Percentiles rank a stretch among this genome's conserved stretches.
Conservation (phyloP, 208 protist genomes). For the Crithidia fasciculata region DNA sequence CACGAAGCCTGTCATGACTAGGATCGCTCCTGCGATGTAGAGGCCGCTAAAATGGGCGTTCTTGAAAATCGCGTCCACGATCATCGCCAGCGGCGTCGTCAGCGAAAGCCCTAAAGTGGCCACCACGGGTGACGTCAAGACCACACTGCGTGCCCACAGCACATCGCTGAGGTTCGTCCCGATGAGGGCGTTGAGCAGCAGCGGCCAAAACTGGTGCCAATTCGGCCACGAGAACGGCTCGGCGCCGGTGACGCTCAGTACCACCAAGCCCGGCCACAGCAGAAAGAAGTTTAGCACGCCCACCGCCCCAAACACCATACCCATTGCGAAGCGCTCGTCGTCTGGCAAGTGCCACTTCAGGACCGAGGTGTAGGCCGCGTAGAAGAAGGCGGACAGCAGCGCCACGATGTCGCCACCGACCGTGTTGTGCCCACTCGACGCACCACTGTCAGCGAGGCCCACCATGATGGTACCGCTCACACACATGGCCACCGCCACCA, state of each 20-base stretch:
- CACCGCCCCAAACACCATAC: conserved; percentile 89
- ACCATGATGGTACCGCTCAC: conserved; percentile 76
- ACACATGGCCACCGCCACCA: conserved; percentile 67
- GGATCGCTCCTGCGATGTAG: conserved; percentile 76
- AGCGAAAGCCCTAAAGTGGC: conserved; percentile 90
- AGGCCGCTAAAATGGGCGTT: conserved; percentile 43
- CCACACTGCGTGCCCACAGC: conserved; percentile 89
- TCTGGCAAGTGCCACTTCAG: conserved; percentile 84
- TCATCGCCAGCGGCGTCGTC: conserved; percentile 90
- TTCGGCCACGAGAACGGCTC: conserved; percentile 80
- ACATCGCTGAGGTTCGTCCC: conserved; percentile 93
- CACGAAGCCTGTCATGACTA: conserved; percentile 83
- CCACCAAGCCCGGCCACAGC: conserved; percentile 78
- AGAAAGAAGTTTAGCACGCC: conserved; percentile 76
- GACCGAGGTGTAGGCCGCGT: conserved; percentile 88
- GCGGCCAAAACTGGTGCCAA: conserved; percentile 62
- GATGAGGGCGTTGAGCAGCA: conserved; percentile 84
- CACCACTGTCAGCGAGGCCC: conserved; percentile 56
- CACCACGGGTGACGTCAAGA: conserved; percentile 90
- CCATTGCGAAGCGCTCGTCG: conserved; percentile 85
- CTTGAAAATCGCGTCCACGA: conserved; percentile 75
- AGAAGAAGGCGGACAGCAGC: conserved; percentile 86
- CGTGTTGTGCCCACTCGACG: conserved; percentile 32
- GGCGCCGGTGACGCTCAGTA: conserved; percentile 53
- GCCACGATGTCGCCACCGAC: conserved; percentile 73